Percentiles rank a stretch among this genome's conserved stretches.
Evolutionary conservation across 1,284 basidiomycete species (phyloP).

Genomic region (Melampsora larici-populina): DNA sequence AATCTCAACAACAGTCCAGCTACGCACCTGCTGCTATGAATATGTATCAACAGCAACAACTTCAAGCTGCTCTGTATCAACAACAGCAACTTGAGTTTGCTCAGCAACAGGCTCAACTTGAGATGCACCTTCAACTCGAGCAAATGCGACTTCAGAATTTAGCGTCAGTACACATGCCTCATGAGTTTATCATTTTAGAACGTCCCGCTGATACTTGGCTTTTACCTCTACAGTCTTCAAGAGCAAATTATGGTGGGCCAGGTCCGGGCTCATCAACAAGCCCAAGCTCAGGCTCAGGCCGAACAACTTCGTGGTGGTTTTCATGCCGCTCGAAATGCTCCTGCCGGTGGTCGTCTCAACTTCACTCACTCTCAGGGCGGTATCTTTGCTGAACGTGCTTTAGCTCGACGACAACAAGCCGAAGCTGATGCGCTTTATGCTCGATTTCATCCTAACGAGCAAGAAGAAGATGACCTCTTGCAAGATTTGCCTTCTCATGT

Average conservation of each 20-base stretch:
- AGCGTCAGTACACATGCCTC: slow-evolving; percentile 15
- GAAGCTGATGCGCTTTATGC: slow-evolving; percentile 26
- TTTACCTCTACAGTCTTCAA: slow-evolving; percentile 16
- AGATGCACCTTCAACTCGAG: slow-evolving; percentile 43
- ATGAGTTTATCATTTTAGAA: not conserved
- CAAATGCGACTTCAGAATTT: slow-evolving; percentile 43
- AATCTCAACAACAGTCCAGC: slow-evolving; percentile 14
- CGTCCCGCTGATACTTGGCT: not conserved
- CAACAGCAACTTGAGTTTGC: slow-evolving; percentile 44
- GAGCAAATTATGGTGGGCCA: slow-evolving; percentile 43
- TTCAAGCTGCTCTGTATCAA: slow-evolving; percentile 41
- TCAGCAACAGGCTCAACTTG: slow-evolving; percentile 43
- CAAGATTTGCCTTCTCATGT: slow-evolving; percentile 6
- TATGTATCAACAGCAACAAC: slow-evolving; percentile 42
- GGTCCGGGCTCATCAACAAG: slow-evolving; percentile 35
- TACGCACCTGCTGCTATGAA: slow-evolving; percentile 29
- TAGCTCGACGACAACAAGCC: slow-evolving; percentile 33
- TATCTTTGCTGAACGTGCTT: slow-evolving; percentile 23
- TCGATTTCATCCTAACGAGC: slow-evolving; percentile 27
- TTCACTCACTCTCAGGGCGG: slow-evolving; percentile 29
- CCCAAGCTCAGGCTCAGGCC: slow-evolving; percentile 39
- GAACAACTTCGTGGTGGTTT: slow-evolving; percentile 25
- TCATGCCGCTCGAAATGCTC: slow-evolving; percentile 5
- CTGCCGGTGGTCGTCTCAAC: slow-evolving; percentile 19
- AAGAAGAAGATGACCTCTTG: slow-evolving; percentile 37